Conservation (phyloP, 23 red algal species). For the Porphyridium purpureum region DNA sequence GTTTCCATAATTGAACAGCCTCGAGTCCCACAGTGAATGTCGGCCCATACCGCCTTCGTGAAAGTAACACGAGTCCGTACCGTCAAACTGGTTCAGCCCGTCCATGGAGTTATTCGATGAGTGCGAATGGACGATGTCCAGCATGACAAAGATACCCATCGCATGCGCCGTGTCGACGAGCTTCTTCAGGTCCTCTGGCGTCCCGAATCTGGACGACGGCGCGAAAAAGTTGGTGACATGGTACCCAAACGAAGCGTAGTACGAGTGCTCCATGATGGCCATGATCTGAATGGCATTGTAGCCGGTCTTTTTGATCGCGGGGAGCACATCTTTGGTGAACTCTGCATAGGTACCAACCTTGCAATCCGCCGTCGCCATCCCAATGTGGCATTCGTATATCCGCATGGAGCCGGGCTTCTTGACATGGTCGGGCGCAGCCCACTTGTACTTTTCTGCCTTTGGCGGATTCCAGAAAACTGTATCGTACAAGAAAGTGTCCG, state of each 20-base stretch:
- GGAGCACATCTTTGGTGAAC: conserved; percentile 82
- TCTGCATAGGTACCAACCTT: conserved; percentile 74
- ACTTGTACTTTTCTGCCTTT: conserved; percentile 46
- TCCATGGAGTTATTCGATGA: conserved; percentile 84
- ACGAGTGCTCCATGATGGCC: conserved; percentile 99
- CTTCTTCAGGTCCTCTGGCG: conserved; percentile 86
- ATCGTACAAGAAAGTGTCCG: conserved; percentile 70
- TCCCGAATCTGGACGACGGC: conserved; percentile 42
- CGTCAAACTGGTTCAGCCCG: conserved; percentile 94
- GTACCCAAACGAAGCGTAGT: conserved; percentile 97
- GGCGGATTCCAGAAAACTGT: conserved; percentile 91
- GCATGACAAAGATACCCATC: conserved; percentile 68
- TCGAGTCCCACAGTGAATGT: conserved; percentile 81
- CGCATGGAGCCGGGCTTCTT: conserved; percentile 29
- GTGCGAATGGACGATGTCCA: conserved; percentile 97
- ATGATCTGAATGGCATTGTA: conserved; percentile 97
- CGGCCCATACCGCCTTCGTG: conserved; percentile 82
- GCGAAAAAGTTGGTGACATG: conserved; percentile 99
- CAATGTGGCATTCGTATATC: conserved; percentile 98
- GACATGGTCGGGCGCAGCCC: conserved; percentile 39
- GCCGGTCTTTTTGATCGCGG: conserved; percentile 66
- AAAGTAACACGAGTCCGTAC: conserved; percentile 92
- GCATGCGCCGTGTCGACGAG: conserved; percentile 83
- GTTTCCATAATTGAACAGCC: conserved; percentile 89
- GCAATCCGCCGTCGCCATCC: conserved; percentile 71